phyloP scores from a whole-genome alignment of 2,329 filamentous ascomycete species.

The Basipetospora chlamydospora region DNA sequence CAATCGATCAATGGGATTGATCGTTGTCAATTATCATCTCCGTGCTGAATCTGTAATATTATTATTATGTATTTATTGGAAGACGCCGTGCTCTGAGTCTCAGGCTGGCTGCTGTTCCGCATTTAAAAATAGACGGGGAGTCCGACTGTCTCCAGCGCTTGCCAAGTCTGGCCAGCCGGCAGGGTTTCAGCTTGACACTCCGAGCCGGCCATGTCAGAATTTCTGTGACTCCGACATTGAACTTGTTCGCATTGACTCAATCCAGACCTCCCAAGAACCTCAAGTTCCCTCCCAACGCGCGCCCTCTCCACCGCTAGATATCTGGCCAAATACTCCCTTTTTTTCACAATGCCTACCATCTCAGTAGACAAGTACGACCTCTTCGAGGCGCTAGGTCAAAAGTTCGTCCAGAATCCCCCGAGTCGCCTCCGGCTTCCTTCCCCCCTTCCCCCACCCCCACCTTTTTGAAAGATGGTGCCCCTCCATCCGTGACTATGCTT shows the following conservation, averaged over 20 bases:
- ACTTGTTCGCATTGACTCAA: background rate
- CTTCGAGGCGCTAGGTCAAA: slow-evolving; percentile 79
- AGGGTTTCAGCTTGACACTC: slow-evolving; percentile 3
- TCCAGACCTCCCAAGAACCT: no score
- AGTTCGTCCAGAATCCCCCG: slow-evolving; percentile 47
- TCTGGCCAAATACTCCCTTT: background rate
- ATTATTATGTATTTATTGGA: no score
- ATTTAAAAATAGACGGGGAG: no score
- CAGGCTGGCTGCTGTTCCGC: background rate
- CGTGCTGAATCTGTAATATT: no score
- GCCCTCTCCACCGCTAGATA: background rate
- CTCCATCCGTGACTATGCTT: no score
- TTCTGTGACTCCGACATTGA: background rate
- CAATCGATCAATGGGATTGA: no score
- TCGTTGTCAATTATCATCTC: no score
- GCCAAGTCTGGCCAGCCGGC: slow-evolving; percentile 2
- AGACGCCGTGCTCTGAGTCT: no score
- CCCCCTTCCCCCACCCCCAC: slow-evolving; percentile 5
- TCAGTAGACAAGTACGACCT: slow-evolving; percentile 91
- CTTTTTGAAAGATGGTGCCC: no score
- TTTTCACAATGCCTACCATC: slow-evolving; percentile 75
- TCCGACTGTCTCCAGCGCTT: background rate
- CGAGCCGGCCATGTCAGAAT: background rate
- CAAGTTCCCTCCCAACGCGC: background rate
- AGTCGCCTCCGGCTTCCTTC: no score